These are phyloP conservation scores for Colletotrichum navitas DNA, from an alignment of 2,329 filamentous ascomycete species.

Conservation along the genomic window DNA sequence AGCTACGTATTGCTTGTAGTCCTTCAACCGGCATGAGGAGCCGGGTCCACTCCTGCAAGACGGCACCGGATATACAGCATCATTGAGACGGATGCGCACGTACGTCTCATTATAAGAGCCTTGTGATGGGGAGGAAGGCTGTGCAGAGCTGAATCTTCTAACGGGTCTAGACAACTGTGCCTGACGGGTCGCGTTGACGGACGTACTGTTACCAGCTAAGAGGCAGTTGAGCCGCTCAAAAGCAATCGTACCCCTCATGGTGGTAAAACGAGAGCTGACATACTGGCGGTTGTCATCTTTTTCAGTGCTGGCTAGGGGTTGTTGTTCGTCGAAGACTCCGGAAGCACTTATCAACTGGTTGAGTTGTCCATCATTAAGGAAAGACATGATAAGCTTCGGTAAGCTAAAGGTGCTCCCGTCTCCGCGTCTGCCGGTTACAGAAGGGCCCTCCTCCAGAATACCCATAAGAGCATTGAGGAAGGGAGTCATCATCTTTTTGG, in stretches of 20 bases:
- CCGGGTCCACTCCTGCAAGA: conserved; percentile 69
- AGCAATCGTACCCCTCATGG: conserved; percentile 75
- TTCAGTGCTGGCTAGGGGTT: conserved; percentile 59
- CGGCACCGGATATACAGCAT: conserved; percentile 71
- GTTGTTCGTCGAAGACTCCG: conserved; percentile 71
- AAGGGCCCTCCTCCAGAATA: conserved; percentile 66
- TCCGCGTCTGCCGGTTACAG: conserved; percentile 59
- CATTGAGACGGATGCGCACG: conserved; percentile 71
- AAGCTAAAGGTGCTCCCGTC: conserved; percentile 62
- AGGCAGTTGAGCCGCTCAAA: conserved; percentile 73
- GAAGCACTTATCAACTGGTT: conserved; percentile 70
- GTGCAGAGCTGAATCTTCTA: not conserved
- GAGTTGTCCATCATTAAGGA: conserved; percentile 76
- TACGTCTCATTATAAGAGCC: conserved; percentile 55
- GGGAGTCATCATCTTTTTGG: conserved; percentile 71
- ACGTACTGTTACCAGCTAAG: conserved; percentile 36
- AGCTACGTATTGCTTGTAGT: conserved; percentile 60
- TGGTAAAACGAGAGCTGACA: conserved; percentile 66
- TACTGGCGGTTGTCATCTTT: conserved; percentile 65
- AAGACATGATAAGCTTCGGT: conserved; percentile 70
- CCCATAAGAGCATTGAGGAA: conserved; percentile 67
- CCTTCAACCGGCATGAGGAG: conserved; percentile 61
- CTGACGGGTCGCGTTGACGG: conserved; percentile 14
- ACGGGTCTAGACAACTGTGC: not conserved
- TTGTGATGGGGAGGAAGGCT: conserved; percentile 21